Evolutionary conservation across 352 stramenopile genomes (phyloP).

Genomic region (Pythium sp.): DNA sequence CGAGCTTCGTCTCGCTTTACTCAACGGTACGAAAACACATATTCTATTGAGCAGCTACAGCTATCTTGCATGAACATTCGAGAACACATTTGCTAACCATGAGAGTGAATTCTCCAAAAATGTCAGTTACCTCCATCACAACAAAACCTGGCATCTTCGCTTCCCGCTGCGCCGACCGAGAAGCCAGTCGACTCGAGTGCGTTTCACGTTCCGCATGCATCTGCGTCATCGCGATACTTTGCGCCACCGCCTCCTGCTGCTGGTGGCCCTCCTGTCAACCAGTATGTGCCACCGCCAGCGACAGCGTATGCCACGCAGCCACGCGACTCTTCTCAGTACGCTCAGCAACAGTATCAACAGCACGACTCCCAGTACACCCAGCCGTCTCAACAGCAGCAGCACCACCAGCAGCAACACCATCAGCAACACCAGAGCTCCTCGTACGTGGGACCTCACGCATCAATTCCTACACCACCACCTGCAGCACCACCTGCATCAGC

Average conservation of each 20-base stretch:
- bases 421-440: constrained; percentile 16
- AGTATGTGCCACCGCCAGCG: constrained; percentile 3
- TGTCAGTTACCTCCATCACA: constrained; percentile 34
- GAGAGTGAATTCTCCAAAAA: not conserved
- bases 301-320: constrained; percentile 22
- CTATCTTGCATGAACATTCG: not conserved
- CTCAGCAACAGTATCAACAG: constrained; percentile 19
- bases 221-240: constrained; percentile 19
- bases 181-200: constrained; percentile 18
- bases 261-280: not conserved
- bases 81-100: not conserved
- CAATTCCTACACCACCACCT: constrained; percentile 2
- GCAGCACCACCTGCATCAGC: constrained; percentile 3
- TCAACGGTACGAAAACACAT: constrained; percentile 35
- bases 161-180: constrained; percentile 38
- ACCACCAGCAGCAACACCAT: constrained; percentile 1
- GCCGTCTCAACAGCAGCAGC: constrained; percentile 21
- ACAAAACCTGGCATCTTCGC: constrained; percentile 3
- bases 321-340: constrained; percentile 5
- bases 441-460: constrained; percentile 10
- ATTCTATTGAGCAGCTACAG: not conserved
- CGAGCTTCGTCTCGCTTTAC: constrained; percentile 76
- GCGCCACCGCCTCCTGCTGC: constrained; percentile 24
- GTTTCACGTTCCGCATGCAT: constrained; percentile 15
- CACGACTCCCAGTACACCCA: constrained; percentile 9